Base-by-base conservation (phyloP, 2,329 filamentous ascomycete genomes). In the Pseudogymnoascus sp. region DNA sequence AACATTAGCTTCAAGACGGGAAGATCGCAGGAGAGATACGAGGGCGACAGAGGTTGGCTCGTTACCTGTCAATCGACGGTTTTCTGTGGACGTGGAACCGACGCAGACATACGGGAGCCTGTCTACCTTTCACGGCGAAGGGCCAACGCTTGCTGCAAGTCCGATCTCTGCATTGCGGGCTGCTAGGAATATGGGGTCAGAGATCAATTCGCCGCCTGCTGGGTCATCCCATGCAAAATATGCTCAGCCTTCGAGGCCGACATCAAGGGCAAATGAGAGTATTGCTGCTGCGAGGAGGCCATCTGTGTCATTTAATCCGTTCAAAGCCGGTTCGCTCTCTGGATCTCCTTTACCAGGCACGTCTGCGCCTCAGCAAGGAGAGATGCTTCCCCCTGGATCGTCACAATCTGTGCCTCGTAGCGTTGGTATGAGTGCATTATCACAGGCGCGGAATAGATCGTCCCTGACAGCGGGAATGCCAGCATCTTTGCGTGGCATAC, bases 291-390 rank as follows among this genome's bases (percentile, higher is more conserved):
- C 81, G 62, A 84, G 92, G 69, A 85, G 91, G 62, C 87, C 90
- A 5, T 97, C 91, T 0, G 84, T 96, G 21, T 95, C 91, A 0
- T 96, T 97, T 70, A 91, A 95, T 69, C 92, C 93, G 0, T 99
- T 99, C 79, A 99, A 99, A 75, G 91, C 92, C 12, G 93, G 93
- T 10, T 95, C 93, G 1, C 79, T 97, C n/a, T 96, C 92, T 1
- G 91, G 90, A 3, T 97, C 92, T 4, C 93, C 92, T 0, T 73
- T 80, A n/a, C 77, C 77, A 25, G 65, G 62, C 2, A 69, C 66
- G n/a, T 68, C 66, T 16, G 62, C 68, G 4, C 65, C 65, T 42
- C 65, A 70, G 60, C 62, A 63, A 4, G 69, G 66, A 12, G 70
- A 72, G 31, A 68, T 69, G 63, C 63, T 66, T 3, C 66, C 78